Conservation (phyloP, 2,329 filamentous ascomycete genomes). For the Colletotrichum simmondsii region DNA sequence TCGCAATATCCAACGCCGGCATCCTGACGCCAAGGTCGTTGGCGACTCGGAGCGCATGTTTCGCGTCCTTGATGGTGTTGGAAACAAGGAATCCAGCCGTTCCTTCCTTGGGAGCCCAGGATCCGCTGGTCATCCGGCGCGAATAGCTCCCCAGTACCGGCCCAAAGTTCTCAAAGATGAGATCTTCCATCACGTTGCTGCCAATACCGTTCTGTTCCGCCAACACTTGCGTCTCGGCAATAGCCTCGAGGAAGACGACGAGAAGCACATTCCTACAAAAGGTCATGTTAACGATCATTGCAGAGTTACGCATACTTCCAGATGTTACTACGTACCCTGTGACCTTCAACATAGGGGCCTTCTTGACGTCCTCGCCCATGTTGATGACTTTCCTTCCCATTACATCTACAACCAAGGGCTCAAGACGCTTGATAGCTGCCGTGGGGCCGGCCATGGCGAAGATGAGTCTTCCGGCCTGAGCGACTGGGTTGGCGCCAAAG, state of each 20-base stretch:
- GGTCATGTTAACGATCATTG: no score
- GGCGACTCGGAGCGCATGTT: constrained; percentile 57
- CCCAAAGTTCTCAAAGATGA: constrained; percentile 54
- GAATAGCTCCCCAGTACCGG: constrained; percentile 50
- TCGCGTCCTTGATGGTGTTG: constrained; percentile 63
- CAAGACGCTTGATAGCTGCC: constrained; percentile 45
- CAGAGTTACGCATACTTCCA: no score
- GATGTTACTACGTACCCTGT: constrained; percentile 46
- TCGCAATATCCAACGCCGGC: constrained; percentile 48
- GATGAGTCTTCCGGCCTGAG: constrained; percentile 55
- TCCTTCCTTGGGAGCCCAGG: constrained; percentile 47
- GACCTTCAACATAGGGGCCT: constrained; percentile 59
- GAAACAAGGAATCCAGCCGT: constrained; percentile 58
- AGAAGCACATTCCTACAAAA: constrained; percentile 56
- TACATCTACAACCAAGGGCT: constrained; percentile 53
- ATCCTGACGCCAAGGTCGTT: constrained; percentile 49
- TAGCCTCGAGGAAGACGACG: constrained; percentile 57
- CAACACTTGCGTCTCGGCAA: constrained; percentile 61
- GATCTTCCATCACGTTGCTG: constrained; percentile 50
- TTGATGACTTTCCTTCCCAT: constrained; percentile 54
- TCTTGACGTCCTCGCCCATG: constrained; percentile 53
- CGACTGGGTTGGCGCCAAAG: constrained; percentile 61
- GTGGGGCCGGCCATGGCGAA: constrained; percentile 56
- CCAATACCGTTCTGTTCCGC: constrained; percentile 57
- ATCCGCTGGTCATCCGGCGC: constrained; percentile 48